Conservation (phyloP, 2,329 filamentous ascomycete genomes). For the Fusarium clavum region DNA sequence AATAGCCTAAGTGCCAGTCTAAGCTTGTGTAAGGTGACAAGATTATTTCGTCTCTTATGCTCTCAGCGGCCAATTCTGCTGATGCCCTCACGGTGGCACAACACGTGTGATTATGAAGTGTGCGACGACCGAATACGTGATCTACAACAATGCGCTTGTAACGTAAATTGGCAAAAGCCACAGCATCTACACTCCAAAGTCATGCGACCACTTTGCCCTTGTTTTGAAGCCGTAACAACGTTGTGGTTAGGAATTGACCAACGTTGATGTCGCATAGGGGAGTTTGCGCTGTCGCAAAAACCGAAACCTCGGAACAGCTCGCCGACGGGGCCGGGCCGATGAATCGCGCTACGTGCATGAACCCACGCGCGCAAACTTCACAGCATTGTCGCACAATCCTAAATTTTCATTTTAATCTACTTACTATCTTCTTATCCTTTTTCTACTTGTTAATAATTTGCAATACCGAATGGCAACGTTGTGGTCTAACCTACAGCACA, state of each 20-base stretch:
- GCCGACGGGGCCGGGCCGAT: neutral
- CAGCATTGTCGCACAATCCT: neutral
- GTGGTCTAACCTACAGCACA: slow-evolving; percentile 24
- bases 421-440: neutral
- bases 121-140: neutral
- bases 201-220: slow-evolving; percentile 20
- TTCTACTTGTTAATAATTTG: neutral
- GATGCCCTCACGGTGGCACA: neutral
- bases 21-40: neutral
- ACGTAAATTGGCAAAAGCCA: neutral
- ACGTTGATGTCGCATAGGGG: slow-evolving; percentile 3
- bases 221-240: neutral
- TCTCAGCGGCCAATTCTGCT: neutral
- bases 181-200: neutral
- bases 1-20: neutral
- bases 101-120: slow-evolving; percentile 3
- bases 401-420: neutral
- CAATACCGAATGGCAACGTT: neutral
- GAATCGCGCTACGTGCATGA: neutral
- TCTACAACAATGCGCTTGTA: slow-evolving; percentile 17
- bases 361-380: neutral
- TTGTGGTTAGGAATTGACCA: neutral
- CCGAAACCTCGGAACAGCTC: neutral
- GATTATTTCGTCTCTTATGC: neutral
- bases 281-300: slow-evolving; percentile 29